phyloP scores from a whole-genome alignment of 495 filamentous ascomycete genomes.

The Lineolata rhizophorae region DNA sequence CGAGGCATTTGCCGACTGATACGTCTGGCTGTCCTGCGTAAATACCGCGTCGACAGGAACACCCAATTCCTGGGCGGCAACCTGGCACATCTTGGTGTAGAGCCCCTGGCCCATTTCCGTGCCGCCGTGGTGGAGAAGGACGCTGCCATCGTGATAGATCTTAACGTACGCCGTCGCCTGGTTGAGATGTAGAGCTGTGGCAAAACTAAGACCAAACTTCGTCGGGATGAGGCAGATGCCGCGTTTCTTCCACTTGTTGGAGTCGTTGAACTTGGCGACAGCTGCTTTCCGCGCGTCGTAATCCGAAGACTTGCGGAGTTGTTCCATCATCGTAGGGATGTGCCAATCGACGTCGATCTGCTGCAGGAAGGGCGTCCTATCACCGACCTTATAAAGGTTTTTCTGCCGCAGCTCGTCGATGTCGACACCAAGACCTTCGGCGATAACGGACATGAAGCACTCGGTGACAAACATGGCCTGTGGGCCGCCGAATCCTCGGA shows the following conservation, averaged over 20 bases:
- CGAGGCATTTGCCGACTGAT: conserved; percentile 22
- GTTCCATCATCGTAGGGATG: conserved; percentile 15
- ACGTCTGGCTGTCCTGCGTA: conserved; percentile 23
- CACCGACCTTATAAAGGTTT: conserved; percentile 20
- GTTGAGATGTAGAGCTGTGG: conserved; percentile 21
- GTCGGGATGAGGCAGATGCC: conserved; percentile 21
- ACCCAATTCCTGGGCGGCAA: conserved; percentile 20
- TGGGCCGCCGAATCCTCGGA: conserved; percentile 21
- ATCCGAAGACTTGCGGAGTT: conserved; percentile 14
- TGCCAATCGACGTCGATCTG: conserved; percentile 21
- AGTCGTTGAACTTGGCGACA: conserved; percentile 16
- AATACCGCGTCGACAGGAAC: conserved; percentile 23
- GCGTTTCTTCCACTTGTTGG: conserved; percentile 21
- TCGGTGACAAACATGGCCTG: conserved; percentile 22
- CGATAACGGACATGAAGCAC: conserved; percentile 19
- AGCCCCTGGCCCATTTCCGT: conserved; percentile 21
- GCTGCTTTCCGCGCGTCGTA: conserved; percentile 16
- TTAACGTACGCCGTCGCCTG: conserved; percentile 20
- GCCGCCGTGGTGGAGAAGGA: conserved; percentile 21
- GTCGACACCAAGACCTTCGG: conserved; percentile 16
- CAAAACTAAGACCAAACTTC: conserved; percentile 22
- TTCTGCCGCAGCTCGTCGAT: conserved; percentile 19
- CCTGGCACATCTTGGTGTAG: conserved; percentile 22
- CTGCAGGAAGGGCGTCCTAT: conserved; percentile 20
- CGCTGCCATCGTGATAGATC: conserved; percentile 21